phyloP scores from a whole-genome alignment of 2,329 filamentous ascomycete genomes.

The Neonectria punicea region DNA sequence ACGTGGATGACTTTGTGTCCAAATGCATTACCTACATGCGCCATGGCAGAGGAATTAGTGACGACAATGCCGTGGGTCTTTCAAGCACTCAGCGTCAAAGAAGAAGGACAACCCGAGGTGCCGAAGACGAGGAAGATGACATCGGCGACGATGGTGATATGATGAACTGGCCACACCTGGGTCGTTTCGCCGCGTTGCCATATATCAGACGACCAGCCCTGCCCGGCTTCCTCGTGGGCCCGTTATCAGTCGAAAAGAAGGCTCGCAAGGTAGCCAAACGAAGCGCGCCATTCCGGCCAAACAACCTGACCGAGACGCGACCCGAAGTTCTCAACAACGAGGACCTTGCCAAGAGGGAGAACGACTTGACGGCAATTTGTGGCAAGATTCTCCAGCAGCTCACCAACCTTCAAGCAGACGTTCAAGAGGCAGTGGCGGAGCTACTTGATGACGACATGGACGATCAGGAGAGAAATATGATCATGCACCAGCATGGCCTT shows the following conservation, averaged over 20 bases:
- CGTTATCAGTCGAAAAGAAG: constrained; percentile 89
- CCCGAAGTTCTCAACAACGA: constrained; percentile 81
- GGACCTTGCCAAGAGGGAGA: constrained; percentile 81
- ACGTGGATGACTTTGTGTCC: constrained; percentile 90
- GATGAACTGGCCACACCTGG: constrained; percentile 88
- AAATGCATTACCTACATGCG: constrained; percentile 92
- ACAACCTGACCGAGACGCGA: constrained; percentile 74
- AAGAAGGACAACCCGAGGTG: constrained; percentile 48
- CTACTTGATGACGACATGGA: constrained; percentile 58
- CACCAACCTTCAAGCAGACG: constrained; percentile 56
- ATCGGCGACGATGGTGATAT: constrained; percentile 80
- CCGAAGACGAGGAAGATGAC: constrained; percentile 64
- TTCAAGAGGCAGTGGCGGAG: constrained; percentile 58
- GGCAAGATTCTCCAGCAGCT: constrained; percentile 76
- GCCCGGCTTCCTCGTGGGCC: constrained; percentile 86
- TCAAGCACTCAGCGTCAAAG: constrained; percentile 61
- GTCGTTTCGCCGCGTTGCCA: constrained; percentile 79
- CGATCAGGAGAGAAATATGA: constrained; percentile 56
- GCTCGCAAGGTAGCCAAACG: constrained; percentile 76
- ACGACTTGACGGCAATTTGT: constrained; percentile 83
- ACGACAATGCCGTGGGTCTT: constrained; percentile 62
- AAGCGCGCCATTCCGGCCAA: constrained; percentile 74
- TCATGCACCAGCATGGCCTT: constrained; percentile 75
- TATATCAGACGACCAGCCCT: constrained; percentile 79
- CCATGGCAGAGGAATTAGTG: constrained; percentile 66